These are phyloP conservation scores for Fusarium xylarioides DNA, from an alignment of 2,329 filamentous ascomycete species.

Conservation along the genomic window DNA sequence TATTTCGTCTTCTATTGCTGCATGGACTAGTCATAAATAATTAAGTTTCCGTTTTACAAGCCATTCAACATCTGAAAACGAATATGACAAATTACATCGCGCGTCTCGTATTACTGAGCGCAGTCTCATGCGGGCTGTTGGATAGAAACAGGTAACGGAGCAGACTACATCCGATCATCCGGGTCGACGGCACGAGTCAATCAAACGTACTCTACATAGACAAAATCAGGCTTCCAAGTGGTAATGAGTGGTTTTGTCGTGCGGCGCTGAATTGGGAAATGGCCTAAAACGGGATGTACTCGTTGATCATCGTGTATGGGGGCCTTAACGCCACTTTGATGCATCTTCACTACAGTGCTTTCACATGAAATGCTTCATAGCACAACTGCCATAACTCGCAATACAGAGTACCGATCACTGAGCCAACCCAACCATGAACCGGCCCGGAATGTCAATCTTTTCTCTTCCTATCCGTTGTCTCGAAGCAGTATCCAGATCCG, in stretches of 20 bases:
- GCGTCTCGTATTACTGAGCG: neutral
- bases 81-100: rapidly evolving
- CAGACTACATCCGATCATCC: neutral
- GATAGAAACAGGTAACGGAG: no score
- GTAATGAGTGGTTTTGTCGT: rapidly evolving
- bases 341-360: no score
- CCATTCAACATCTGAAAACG: neutral
- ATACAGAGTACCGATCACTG: no score
- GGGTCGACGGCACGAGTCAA: neutral
- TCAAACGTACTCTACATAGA: rapidly evolving
- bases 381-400: no score
- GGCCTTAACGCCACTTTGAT: no score
- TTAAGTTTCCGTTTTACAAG: rapidly evolving
- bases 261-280: neutral
- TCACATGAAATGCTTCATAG: no score
- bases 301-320: no score
- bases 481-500: neutral
- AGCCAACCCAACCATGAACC: no score
- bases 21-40: rapidly evolving
- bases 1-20: neutral
- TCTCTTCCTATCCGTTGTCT: neutral
- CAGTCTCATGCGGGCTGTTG: no score
- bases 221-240: neutral
- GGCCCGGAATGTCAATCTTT: neutral
- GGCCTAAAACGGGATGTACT: neutral